Percentiles rank a stretch among this genome's conserved stretches.
Conservation (phyloP, 805 yeast species). For the Nakazawaea ambrosiae region DNA sequence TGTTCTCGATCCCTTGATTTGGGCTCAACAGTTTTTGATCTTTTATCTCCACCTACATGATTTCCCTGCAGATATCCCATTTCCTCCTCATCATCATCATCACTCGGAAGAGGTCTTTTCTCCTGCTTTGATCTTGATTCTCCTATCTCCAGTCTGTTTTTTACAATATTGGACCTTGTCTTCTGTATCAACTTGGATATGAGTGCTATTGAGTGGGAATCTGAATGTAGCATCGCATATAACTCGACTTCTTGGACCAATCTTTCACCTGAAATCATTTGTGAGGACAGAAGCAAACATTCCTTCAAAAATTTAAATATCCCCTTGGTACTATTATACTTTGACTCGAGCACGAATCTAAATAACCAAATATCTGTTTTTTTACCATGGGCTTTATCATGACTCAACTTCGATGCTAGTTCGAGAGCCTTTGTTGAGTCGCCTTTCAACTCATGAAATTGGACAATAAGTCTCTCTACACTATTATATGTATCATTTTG, state of each 20-base stretch:
- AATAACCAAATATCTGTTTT: conserved; percentile 44
- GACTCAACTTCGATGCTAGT: conserved; percentile 19
- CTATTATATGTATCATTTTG: conserved; percentile 31
- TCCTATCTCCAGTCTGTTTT: no score
- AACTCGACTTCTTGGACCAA: not conserved
- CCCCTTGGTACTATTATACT: conserved; percentile 18
- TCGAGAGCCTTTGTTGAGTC: conserved; percentile 23
- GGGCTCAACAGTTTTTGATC: conserved; percentile 11
- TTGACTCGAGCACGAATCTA: conserved; percentile 32
- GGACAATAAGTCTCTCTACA: conserved; percentile 34
- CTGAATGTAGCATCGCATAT: no score
- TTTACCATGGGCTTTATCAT: conserved; percentile 15
- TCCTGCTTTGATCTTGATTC: no score
- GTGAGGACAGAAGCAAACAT: conserved; percentile 22
- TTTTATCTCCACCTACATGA: conserved; percentile 4
- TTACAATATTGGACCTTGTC: no score
- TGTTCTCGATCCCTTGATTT: conserved; percentile 50
- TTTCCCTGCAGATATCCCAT: not conserved
- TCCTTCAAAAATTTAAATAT: conserved; percentile 23
- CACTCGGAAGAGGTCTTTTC: no score
- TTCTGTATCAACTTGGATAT: no score
- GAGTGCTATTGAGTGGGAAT: no score
- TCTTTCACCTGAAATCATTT: conserved; percentile 15
- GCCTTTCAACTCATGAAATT: conserved; percentile 24
- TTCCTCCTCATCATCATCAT: not conserved